phyloP scores from a whole-genome alignment of 2,329 filamentous ascomycete genomes.

The Fusarium nurragi region DNA sequence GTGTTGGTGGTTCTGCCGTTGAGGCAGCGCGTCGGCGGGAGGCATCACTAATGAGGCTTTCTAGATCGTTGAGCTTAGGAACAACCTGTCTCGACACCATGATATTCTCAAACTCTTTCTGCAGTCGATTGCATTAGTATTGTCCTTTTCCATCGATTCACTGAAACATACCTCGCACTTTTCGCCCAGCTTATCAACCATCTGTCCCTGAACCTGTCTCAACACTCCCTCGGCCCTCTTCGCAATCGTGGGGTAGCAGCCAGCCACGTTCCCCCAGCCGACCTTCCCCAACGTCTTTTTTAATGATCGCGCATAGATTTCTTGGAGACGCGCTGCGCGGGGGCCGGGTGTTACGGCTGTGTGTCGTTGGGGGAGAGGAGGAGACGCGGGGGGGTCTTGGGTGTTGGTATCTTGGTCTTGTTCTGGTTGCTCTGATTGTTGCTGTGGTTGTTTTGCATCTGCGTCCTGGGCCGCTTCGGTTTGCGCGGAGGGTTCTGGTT shows the following conservation, averaged over 20 bases:
- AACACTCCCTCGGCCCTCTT: conserved; percentile 60
- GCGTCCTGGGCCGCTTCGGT: not conserved
- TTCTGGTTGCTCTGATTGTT: not conserved
- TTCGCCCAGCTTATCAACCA: conserved; percentile 64
- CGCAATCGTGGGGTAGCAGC: conserved; percentile 70
- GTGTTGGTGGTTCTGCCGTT: conserved; percentile 51
- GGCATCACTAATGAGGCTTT: conserved; percentile 64
- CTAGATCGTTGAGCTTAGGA: conserved; percentile 66
- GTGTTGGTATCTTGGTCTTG: not conserved
- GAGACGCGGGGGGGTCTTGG: conserved; percentile 45
- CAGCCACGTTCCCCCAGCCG: conserved; percentile 65
- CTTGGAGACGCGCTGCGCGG: conserved; percentile 64
- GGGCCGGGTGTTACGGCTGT: conserved; percentile 62
- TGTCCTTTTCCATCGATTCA: not conserved
- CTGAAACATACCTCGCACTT: conserved; percentile 59
- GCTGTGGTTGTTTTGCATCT: conserved; percentile 17
- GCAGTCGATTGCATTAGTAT: conserved; percentile 9
- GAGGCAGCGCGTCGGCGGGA: conserved; percentile 42
- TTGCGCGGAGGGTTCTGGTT: conserved; percentile 1
- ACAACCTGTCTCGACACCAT: conserved; percentile 63
- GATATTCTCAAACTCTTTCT: conserved; percentile 68
- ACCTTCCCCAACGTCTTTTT: conserved; percentile 64
- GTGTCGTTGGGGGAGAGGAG: conserved; percentile 54
- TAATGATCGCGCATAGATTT: conserved; percentile 63
- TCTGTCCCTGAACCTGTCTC: conserved; percentile 64